Conservation (phyloP, 495 filamentous ascomycete species). For the Xylaria venustula region DNA sequence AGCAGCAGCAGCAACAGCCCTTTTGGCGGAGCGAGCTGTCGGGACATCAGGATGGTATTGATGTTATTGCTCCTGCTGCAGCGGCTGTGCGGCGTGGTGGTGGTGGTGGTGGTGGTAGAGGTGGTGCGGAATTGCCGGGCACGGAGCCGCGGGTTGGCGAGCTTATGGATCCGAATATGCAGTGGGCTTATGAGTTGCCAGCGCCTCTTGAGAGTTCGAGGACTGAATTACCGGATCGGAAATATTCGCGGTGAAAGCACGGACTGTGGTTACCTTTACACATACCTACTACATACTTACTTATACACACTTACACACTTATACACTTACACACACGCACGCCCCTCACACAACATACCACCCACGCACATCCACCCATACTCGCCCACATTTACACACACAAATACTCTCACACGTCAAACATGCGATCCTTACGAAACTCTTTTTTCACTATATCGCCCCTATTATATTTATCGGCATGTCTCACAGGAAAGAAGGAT, state of each 20-base stretch:
- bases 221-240: conserved; percentile 28
- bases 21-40: conserved; percentile 23
- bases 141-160: conserved; percentile 3
- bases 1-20: conserved; percentile 15
- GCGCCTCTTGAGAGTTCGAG: conserved; percentile 20
- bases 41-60: conserved; percentile 12
- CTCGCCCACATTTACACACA: no score
- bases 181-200: conserved; percentile 28
- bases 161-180: conserved; percentile 20
- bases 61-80: neutral
- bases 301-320: no score
- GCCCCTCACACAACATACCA: no score
- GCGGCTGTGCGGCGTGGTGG: no score
- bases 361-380: no score
- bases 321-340: no score
- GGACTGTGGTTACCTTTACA: neutral
- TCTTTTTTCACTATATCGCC: neutral
- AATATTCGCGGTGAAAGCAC: conserved; percentile 19
- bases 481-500: neutral
- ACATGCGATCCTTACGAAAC: neutral
- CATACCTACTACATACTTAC: no score
- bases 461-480: neutral
- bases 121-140: conserved; percentile 5
- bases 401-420: no score
- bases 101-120: no score